A percentile compares a stretch with the other conserved stretches of the same genome.
Evolutionary conservation across 2,329 filamentous ascomycete genomes (phyloP).

Genomic region (Monilinia laxa): DNA sequence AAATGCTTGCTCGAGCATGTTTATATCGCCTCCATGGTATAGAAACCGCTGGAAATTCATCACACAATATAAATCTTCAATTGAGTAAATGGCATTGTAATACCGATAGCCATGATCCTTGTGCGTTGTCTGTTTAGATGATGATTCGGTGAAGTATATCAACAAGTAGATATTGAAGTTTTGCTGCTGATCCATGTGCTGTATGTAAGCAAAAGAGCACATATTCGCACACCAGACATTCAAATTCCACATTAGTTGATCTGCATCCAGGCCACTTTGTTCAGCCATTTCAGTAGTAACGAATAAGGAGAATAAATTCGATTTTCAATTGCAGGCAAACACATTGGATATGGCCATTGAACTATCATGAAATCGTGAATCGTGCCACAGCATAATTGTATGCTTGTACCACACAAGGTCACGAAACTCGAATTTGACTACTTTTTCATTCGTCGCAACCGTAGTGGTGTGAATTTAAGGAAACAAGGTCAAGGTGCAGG

Average conservation of each 20-base stretch:
- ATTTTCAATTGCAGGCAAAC: background rate
- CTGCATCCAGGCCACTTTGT: background rate
- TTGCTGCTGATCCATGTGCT: background rate
- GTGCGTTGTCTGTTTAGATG: background rate
- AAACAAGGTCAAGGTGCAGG: background rate
- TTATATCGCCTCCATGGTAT: background rate
- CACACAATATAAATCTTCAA: background rate
- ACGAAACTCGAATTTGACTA: background rate
- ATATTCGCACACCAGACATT: background rate
- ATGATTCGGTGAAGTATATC: background rate
- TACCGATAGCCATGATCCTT: background rate
- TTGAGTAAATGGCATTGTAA: background rate
- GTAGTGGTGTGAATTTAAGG: background rate
- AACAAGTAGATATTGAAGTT: background rate
- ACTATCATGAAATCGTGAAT: background rate
- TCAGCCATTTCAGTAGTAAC: background rate
- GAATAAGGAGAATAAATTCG: background rate
- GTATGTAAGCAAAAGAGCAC: background rate
- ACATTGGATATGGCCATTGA: background rate
- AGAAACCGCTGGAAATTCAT: background rate
- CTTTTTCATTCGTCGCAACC: background rate
- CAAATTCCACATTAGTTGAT: background rate
- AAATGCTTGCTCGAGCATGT: background rate
- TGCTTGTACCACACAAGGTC: constrained; percentile 1
- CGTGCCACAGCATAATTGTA: constrained; percentile 3